Conservation (phyloP, 2,329 filamentous ascomycete species). For the Chaetomiaceae sp. region DNA sequence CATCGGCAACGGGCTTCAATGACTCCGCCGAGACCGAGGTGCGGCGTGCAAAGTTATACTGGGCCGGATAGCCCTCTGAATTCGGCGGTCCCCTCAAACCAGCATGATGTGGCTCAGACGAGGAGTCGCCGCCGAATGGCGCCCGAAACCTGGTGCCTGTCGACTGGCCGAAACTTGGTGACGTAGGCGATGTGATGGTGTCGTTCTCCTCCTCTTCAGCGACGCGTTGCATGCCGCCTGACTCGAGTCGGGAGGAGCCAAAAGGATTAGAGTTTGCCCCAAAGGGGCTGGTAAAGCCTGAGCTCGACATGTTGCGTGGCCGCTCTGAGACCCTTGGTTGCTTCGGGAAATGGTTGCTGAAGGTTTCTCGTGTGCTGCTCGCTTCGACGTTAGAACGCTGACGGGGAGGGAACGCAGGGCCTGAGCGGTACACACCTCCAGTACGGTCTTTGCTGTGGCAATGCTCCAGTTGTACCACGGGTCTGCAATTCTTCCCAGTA, state of each 20-base stretch:
- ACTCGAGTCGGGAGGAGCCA: slow-evolving; percentile 45
- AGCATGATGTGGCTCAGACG: slow-evolving; percentile 40
- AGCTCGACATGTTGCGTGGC: slow-evolving; percentile 57
- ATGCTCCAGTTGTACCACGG: too few species aligned
- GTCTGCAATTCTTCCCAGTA: too few species aligned
- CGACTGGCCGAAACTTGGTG: slow-evolving; percentile 48
- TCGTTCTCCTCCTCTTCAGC: slow-evolving; percentile 83
- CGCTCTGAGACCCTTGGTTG: neutral
- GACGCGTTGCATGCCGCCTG: slow-evolving; percentile 44
- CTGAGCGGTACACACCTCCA: too few species aligned
- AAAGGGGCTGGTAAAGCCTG: slow-evolving; percentile 68
- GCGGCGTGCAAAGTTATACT: slow-evolving; percentile 89
- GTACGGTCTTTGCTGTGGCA: too few species aligned
- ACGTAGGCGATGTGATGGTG: slow-evolving; percentile 67
- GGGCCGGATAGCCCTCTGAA: slow-evolving; percentile 71
- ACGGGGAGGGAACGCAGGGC: too few species aligned
- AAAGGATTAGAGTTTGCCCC: slow-evolving; percentile 68
- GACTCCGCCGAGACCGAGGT: slow-evolving; percentile 97
- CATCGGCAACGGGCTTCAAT: slow-evolving; percentile 77
- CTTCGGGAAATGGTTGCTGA: neutral
- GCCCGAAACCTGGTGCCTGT: slow-evolving; percentile 39
- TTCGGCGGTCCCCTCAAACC: slow-evolving; percentile 44
- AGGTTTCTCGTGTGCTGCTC: neutral
- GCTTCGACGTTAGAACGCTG: too few species aligned
- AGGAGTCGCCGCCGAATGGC: slow-evolving; percentile 49